Evolutionary conservation across 164 flowering plant genomes (phyloP).

Genomic region (Brasenia schreberi): DNA sequence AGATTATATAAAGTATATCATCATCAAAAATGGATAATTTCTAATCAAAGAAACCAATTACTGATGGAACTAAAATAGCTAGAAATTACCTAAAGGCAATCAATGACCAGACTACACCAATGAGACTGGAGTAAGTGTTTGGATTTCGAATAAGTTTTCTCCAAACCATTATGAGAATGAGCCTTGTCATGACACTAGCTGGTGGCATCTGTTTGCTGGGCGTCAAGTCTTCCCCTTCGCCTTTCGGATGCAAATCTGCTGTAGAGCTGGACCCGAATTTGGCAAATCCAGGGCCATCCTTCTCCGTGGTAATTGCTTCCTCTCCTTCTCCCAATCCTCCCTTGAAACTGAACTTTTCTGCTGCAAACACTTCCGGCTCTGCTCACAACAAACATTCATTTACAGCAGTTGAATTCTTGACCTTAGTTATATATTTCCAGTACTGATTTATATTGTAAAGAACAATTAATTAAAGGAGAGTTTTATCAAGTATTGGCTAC

Average conservation of each 20-base stretch:
- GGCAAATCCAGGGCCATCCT: constrained; percentile 38
- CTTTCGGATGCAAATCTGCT: constrained; percentile 46
- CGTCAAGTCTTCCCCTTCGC: constrained; percentile 23
- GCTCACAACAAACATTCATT: constrained; percentile 3
- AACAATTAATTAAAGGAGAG: too few species aligned
- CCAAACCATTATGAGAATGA: too few species aligned
- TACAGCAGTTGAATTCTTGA: too few species aligned
- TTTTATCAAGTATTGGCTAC: constrained; percentile 13
- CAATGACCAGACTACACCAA: constrained; percentile 81
- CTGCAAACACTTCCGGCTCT: constrained; percentile 21
- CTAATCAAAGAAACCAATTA: background rate
- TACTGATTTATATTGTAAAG: constrained; percentile 12
- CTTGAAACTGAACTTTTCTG: constrained; percentile 47
- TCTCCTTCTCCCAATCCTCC: constrained; percentile 19
- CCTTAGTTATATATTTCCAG: constrained; percentile 21
- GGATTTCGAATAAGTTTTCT: constrained; percentile 10
- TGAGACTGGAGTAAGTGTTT: constrained; percentile 85
- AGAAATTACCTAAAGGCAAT: constrained; percentile 58
- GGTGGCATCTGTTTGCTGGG: constrained; percentile 81
- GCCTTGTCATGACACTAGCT: constrained; percentile 36
- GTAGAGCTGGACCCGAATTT: constrained; percentile 67
- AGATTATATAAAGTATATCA: background rate
- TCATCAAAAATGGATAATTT: background rate
- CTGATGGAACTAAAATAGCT: background rate
- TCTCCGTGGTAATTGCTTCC: constrained; percentile 8